Evolutionary conservation across 2,329 filamentous ascomycete species (phyloP).

Genomic region (Botrytis fabae): DNA sequence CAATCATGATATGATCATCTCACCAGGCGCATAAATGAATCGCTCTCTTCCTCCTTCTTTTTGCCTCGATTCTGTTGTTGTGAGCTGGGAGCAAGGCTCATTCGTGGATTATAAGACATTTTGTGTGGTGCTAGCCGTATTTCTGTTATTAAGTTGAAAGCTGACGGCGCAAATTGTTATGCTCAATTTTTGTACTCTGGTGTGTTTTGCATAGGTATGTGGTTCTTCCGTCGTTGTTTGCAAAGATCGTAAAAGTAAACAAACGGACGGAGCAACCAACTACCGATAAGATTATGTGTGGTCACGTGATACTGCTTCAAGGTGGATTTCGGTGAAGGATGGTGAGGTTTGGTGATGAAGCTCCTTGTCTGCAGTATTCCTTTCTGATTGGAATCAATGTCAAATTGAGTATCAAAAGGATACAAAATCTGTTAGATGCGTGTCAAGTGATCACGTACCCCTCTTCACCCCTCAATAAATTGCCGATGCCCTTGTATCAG

Average conservation of each 20-base stretch:
- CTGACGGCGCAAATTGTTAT: not conserved
- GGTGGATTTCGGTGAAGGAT: no score
- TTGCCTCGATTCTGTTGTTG: constrained; percentile 50
- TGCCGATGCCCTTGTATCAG: not conserved
- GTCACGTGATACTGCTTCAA: not conserved
- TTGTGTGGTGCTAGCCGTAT: constrained; percentile 1
- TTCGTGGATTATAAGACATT: constrained; percentile 53
- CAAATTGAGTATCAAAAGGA: not conserved
- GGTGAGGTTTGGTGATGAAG: not conserved
- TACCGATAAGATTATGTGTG: constrained; percentile 1
- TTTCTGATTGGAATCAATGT: not conserved
- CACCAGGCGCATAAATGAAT: constrained; percentile 58
- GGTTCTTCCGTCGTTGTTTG: not conserved
- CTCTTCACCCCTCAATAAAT: not conserved
- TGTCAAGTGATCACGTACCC: not conserved
- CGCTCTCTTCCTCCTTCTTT: constrained; percentile 58
- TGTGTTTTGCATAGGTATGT: not conserved
- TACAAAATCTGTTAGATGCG: not conserved
- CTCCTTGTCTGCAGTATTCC: not conserved
- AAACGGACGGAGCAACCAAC: constrained; percentile 21
- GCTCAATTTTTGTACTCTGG: not conserved
- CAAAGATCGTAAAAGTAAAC: constrained; percentile 23
- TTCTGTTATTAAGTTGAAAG: not conserved
- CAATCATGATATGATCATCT: constrained; percentile 29
- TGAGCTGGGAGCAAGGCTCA: constrained; percentile 51